Evolutionary conservation across 345 rosid species (phyloP).

Genomic region (Populus ilicifolia): DNA sequence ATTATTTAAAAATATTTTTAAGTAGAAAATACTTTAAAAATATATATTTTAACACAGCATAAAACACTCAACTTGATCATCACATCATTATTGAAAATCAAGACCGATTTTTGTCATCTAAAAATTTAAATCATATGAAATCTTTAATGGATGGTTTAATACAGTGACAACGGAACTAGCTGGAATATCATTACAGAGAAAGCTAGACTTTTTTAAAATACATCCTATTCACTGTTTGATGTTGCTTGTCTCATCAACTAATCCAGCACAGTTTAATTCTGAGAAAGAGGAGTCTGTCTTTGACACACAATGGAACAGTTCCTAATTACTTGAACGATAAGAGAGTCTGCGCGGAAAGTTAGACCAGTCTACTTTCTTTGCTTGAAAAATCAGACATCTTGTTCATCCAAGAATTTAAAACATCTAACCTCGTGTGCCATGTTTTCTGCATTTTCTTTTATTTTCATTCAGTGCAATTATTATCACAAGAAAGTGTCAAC

Average conservation of each 20-base stretch:
- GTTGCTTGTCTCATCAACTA: neutral
- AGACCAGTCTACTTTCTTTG: neutral
- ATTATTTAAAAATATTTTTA: too few relatives aligned
- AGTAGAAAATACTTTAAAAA: too few relatives aligned
- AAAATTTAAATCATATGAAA: too few relatives aligned
- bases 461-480: neutral
- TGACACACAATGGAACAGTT: neutral
- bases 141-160: neutral
- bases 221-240: neutral
- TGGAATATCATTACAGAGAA: neutral
- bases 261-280: neutral
- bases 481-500: neutral
- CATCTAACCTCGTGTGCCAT: too few relatives aligned
- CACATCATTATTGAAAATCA: neutral
- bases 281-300: neutral
- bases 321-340: neutral
- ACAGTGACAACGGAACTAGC: neutral
- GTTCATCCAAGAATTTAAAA: too few relatives aligned
- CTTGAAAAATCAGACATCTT: too few relatives aligned
- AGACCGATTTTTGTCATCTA: neutral
- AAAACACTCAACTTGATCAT: neutral
- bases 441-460: neutral
- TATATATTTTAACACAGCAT: too few relatives aligned
- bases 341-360: neutral
- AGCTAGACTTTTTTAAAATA: neutral